Evolutionary conservation across 805 yeast species (phyloP).

Genomic region (Tetrapisispora taiwanensis): DNA sequence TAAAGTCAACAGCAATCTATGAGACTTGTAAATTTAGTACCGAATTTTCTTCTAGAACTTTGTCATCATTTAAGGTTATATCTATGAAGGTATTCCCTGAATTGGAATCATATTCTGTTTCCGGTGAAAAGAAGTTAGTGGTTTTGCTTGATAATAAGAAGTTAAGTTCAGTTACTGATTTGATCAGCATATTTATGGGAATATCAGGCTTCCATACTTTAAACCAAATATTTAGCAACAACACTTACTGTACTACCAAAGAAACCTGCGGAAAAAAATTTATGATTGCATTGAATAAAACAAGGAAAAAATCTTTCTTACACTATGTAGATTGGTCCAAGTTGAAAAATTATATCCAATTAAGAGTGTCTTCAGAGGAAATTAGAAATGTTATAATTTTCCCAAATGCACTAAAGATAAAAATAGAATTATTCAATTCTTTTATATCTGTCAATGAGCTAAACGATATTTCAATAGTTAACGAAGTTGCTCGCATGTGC

Average conservation of each 20-base stretch:
- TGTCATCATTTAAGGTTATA: slow-evolving; percentile 25
- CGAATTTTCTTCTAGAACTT: slow-evolving; percentile 18
- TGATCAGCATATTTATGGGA: slow-evolving; percentile 37
- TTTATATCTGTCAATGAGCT: slow-evolving; percentile 14
- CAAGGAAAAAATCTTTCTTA: slow-evolving; percentile 9
- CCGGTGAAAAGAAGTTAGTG: slow-evolving; percentile 14
- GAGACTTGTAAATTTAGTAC: slow-evolving; percentile 24
- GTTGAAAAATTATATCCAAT: slow-evolving; percentile 14
- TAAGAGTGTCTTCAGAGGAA: slow-evolving; percentile 16
- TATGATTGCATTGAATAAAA: slow-evolving; percentile 12
- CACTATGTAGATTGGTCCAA: slow-evolving; percentile 15
- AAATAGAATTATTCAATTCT: slow-evolving; percentile 34
- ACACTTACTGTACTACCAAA: slow-evolving; percentile 14
- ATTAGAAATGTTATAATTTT: slow-evolving; percentile 28
- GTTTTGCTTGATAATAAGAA: slow-evolving; percentile 21
- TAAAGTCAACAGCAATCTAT: slow-evolving; percentile 24
- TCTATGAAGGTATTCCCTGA: slow-evolving; percentile 22
- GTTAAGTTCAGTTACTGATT: slow-evolving; percentile 29
- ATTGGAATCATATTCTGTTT: slow-evolving; percentile 12
- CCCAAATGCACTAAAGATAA: slow-evolving; percentile 40
- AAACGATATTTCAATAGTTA: slow-evolving; percentile 16
- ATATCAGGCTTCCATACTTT: slow-evolving; percentile 38
- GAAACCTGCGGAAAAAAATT: slow-evolving; percentile 25
- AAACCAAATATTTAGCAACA: slow-evolving; percentile 32
- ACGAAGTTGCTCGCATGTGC: slow-evolving; percentile 34